These are phyloP conservation scores for Plantago lanceolata DNA, from an alignment of 305 asterid genomes.

Conservation along the genomic window DNA sequence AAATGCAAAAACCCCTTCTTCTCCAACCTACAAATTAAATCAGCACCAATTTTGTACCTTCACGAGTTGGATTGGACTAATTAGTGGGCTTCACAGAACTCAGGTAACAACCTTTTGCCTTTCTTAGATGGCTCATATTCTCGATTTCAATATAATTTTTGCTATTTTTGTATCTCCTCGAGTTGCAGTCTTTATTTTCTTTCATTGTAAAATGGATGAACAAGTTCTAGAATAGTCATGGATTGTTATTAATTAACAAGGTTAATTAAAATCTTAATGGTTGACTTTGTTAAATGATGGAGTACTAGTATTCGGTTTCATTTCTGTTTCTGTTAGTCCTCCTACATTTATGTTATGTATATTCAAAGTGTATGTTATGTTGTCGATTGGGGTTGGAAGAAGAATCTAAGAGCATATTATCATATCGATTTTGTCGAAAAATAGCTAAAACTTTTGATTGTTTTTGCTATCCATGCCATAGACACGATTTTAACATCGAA, in stretches of 20 bases:
- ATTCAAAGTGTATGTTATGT: no score
- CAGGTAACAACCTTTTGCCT: not conserved
- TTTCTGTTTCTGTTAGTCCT: not conserved
- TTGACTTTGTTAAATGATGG: not conserved
- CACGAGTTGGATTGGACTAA: not conserved
- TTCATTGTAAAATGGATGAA: no score
- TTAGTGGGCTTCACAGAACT: not conserved
- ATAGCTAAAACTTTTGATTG: not conserved
- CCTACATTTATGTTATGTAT: no score
- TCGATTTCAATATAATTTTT: no score
- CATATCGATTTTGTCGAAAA: not conserved
- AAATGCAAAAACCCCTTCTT: not conserved
- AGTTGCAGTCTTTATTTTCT: not conserved
- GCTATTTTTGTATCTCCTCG: not conserved
- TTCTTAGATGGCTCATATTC: not conserved
- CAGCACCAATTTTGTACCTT: no score
- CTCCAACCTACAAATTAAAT: not conserved
- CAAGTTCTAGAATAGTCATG: not conserved
- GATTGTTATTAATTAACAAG: no score
- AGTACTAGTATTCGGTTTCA: no score
- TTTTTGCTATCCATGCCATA: not conserved
- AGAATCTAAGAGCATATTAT: not conserved
- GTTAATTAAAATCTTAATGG: conserved; percentile 2
- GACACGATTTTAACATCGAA: not conserved
- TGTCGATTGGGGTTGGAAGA: no score